Base-by-base conservation (phyloP, 78 protist genomes). In the Pelomyxa schiedti region DNA sequence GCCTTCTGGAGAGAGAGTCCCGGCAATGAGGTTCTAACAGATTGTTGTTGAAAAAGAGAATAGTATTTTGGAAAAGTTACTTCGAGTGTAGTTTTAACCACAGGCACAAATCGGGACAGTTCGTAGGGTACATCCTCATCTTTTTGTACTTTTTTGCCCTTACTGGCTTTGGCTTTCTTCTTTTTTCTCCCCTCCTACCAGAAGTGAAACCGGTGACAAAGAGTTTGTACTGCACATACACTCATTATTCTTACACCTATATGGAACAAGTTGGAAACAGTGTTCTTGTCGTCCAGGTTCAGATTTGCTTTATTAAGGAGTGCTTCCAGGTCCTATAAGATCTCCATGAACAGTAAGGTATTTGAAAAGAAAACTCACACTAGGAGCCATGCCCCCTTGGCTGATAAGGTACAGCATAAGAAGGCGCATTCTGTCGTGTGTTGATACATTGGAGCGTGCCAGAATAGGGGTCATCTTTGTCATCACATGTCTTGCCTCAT, bases 341-440 rank as follows among this genome's bases (percentile, higher is more conserved):
- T 77, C n/a, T n/a, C n/a, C n/a, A n/a, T n/a, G n/a, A n/a, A n/a
- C n/a, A n/a, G n/a, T n/a, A n/a, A n/a, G n/a, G n/a, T n/a, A n/a
- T n/a, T n/a, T n/a, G n/a, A n/a, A n/a, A n/a, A n/a, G n/a, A n/a
- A n/a, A n/a, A n/a, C n/a, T n/a, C n/a, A n/a, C n/a, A n/a, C n/a
- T n/a, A n/a, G n/a, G n/a, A n/a, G n/a, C n/a, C 74, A 87, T 87
- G 63, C 91, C 91, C 63, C 79, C 89, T 70, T 84, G 89, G 30
- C 82, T 75, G 24, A 84, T 84, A 43, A 84, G 78, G 53, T 78
- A 84, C 28, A 84, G 70, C 84, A 84, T 78, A 5, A 84, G 74
- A 3, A 84, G 40, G 68, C 89, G 78, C 70, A 71, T 29, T 66
- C 79, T 83, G 53, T 82, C 79, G 6, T 40, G 40, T 58, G 70